Evolutionary conservation across 2,329 filamentous ascomycete species (phyloP), one percentile per base, ranked within the genome.

Genomic region (Epichloe aotearoae): DNA sequence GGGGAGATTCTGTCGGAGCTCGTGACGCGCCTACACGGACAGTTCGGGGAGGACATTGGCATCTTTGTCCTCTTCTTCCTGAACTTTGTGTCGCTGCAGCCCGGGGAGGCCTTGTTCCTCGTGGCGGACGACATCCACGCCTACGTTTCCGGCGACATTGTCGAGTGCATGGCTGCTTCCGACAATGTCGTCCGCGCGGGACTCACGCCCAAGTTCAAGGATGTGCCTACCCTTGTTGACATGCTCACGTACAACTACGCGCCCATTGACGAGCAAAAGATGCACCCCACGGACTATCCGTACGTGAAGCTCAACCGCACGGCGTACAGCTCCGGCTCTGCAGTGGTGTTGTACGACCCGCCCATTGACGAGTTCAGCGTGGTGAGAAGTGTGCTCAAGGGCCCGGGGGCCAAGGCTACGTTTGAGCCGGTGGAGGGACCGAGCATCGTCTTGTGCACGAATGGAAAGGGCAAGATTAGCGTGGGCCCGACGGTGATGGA

Each of bases 151-250:
- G 88, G 88, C 53, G 91, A 98, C 63, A 95, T 98, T 59, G 89
- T 98, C 65, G 93, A 98, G 70, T 98, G 93, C 74, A 98, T 98
- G 93, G 93, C 93, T 0, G 85, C 88, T 8, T 95, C 88, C n/a
- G 93, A 98, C 76, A 98, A 98, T 58, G 93, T 98, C 37, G 90
- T 98, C 48, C 88, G 93, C 51, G 93, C 93, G 0, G 93, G 93
- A 42, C 93, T 98, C 69, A 98, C 93, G 0, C 93, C 93, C 51
- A 98, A 98, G 66, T 98, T 95, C 77, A 96, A 97, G 72, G 93
- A 98, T 59, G 88, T 97, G 20, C 71, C 82, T 50, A 97, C 89
- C 0, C 75, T 98, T 11, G 88, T 91, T 36, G 77, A 82, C 54
- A 95, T 95, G 83, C 73, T 98, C 57, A 98, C 93, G 0, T 98